Base-by-base conservation (phyloP, 106 monocot genomes). In the Iris macrosiphon region DNA sequence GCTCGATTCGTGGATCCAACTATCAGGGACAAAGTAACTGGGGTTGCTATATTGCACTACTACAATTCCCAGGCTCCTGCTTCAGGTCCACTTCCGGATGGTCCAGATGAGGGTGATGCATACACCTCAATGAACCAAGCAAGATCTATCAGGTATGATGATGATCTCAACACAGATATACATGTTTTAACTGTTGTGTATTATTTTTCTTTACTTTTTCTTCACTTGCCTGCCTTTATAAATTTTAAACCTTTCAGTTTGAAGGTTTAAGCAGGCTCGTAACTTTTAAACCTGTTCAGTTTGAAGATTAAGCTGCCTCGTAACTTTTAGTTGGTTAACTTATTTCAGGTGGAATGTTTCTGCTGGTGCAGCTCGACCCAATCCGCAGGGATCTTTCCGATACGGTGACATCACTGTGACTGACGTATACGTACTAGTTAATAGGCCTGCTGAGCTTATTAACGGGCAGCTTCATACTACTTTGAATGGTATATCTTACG, bases 341-440 rank as follows among this genome's bases (percentile, higher is more conserved):
- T 67, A 47, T 60, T 66, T 58, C 75, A 89, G 89, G 64, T 90
- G 96, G 96, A 96, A 96, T 75, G 75, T 90, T 17, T 74, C 96
- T 54, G 82, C 90, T 47, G 63, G 96, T 75, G 96, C 79, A 57
- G 96, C 96, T 44, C 75, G 90, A 59, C 96, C 96, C 40, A 96
- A 96, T 67, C 96, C 96, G 49, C 96, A 96, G 49, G 96, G 96
- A 49, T 96, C 96, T 27, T 96, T 96, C 51, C 67, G 60, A 62
- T 96, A 96, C 51, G 96, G 96, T 30, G 62, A 96, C 10, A 96
- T 96, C 17, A 83, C 82, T 54, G 96, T 96, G 7, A 96, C 89
- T 13, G 83, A 96, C 60, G 86, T 90, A 28, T 96, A 82, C 60
- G 60, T 83, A 14, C 53, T 96, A 41, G 75, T 86, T 51, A 96